Evolutionary conservation across 495 filamentous ascomycete genomes (phyloP).

Genomic region (Rusavskia elegans): DNA sequence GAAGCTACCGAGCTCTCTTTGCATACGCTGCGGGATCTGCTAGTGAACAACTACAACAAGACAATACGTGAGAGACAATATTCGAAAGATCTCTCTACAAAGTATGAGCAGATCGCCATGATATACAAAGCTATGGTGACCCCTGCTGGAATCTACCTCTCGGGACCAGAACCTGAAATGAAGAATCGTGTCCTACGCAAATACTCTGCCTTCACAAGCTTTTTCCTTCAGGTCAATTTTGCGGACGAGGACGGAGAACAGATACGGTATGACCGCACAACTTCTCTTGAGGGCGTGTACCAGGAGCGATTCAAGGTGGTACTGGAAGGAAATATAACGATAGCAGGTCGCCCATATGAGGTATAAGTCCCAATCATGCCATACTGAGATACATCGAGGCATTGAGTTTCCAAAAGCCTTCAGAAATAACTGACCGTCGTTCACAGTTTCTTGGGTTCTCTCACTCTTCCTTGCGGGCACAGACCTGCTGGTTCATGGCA

Average conservation of each 20-base stretch:
- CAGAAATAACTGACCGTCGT: too few species aligned
- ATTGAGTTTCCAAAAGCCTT: too few species aligned
- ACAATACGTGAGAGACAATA: slow-evolving; percentile 17
- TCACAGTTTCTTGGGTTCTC: slow-evolving; percentile 62
- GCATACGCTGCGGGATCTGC: slow-evolving; percentile 23
- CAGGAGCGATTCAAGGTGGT: slow-evolving; percentile 39
- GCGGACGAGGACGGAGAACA: slow-evolving; percentile 55
- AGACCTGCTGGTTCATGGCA: slow-evolving; percentile 53
- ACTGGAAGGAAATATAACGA: slow-evolving; percentile 36
- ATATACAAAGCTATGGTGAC: slow-evolving; percentile 41
- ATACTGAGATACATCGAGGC: too few species aligned
- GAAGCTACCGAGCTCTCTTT: slow-evolving; percentile 28
- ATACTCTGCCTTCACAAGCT: slow-evolving; percentile 43
- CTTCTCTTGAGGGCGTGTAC: slow-evolving; percentile 38
- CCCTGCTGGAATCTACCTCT: slow-evolving; percentile 48
- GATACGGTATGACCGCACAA: slow-evolving; percentile 36
- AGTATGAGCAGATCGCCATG: slow-evolving; percentile 16
- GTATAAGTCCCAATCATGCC: background rate
- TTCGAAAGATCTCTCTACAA: slow-evolving; percentile 9
- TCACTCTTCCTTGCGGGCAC: slow-evolving; percentile 55
- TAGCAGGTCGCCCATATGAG: slow-evolving; percentile 45
- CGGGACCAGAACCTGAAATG: slow-evolving; percentile 52
- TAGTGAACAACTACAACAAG: slow-evolving; percentile 24
- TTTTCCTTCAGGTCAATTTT: slow-evolving; percentile 58
- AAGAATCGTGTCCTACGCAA: slow-evolving; percentile 62